Conservation (phyloP, 108 stramenopile genomes). For the Pelagomonas calceolata region DNA sequence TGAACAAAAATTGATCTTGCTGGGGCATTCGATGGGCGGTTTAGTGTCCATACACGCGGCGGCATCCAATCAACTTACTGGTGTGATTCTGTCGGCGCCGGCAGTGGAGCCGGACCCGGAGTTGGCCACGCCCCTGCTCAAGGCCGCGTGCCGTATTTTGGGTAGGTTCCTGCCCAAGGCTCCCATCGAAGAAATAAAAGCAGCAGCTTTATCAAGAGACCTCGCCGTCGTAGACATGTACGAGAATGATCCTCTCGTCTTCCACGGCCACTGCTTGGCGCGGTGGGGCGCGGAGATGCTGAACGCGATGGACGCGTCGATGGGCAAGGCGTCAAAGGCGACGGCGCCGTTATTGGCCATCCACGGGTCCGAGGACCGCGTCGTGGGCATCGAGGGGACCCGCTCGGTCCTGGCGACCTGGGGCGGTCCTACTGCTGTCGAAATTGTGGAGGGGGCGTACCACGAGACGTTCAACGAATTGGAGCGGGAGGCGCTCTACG, state of each 20-base stretch:
- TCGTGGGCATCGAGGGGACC: background rate
- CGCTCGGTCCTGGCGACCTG: background rate
- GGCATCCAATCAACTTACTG: background rate
- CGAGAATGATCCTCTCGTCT: slow-evolving; percentile 15
- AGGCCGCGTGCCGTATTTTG: no score
- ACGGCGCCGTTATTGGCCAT: slow-evolving; percentile 2
- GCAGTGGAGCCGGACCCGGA: slow-evolving; percentile 6
- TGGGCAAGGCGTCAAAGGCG: background rate
- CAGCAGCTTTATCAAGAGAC: background rate
- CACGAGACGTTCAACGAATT: slow-evolving; percentile 14
- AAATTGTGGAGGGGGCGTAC: background rate
- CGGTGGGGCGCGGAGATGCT: slow-evolving; percentile 4
- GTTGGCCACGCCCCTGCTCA: background rate
- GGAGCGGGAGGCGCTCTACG: background rate
- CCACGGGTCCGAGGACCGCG: slow-evolving; percentile 5
- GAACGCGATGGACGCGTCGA: background rate
- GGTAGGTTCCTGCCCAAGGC: background rate
- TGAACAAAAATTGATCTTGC: no score
- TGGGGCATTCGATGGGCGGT: no score
- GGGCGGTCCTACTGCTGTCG: background rate
- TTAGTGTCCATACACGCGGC: slow-evolving; percentile 1
- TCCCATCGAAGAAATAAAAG: background rate
- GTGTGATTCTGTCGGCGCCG: slow-evolving; percentile 4
- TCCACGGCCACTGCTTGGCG: background rate
- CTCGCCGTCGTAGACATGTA: slow-evolving; percentile 4